Percentiles rank a stretch among this genome's conserved stretches.
These are phyloP conservation scores for Terfezia claveryi DNA, from an alignment of 495 filamentous ascomycete genomes.

Conservation along the genomic window DNA sequence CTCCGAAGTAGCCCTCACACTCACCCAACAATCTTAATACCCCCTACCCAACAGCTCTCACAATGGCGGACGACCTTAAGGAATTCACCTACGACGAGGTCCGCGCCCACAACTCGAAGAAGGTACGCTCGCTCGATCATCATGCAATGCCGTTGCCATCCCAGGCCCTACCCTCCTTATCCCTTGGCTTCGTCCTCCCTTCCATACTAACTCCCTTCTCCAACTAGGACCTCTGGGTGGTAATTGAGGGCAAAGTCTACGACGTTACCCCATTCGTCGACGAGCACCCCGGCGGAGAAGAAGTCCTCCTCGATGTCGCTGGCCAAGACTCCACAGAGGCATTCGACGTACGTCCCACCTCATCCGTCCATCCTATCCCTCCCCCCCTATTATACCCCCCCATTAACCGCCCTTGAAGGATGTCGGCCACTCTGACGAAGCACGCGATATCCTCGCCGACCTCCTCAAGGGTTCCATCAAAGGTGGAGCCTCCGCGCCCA, in stretches of 20 bases:
- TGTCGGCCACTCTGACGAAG: conserved; percentile 98
- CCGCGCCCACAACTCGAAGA: conserved; percentile 76
- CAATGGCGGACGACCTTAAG: conserved; percentile 22
- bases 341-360: conserved; percentile 37
- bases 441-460: conserved; percentile 72
- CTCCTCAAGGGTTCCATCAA: conserved; percentile 64
- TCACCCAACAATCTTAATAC: too few species aligned
- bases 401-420: conserved; percentile 26
- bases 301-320: conserved; percentile 87
- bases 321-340: conserved; percentile 95
- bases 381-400: background rate
- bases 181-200: too few species aligned
- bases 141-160: background rate
- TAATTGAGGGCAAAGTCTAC: conserved; percentile 95
- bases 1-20: too few species aligned
- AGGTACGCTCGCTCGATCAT: conserved; percentile 20
- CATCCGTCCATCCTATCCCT: background rate
- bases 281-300: conserved; percentile 99
- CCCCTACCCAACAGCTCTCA: background rate
- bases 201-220: background rate
- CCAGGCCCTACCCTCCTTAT: background rate
- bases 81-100: conserved; percentile 71
- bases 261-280: conserved; percentile 71
- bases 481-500: conserved; percentile 24
- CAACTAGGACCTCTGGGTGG: conserved; percentile 50